These are phyloP conservation scores for Colletotrichum eremochloae DNA, from an alignment of 2,329 filamentous ascomycete species.

Conservation along the genomic window DNA sequence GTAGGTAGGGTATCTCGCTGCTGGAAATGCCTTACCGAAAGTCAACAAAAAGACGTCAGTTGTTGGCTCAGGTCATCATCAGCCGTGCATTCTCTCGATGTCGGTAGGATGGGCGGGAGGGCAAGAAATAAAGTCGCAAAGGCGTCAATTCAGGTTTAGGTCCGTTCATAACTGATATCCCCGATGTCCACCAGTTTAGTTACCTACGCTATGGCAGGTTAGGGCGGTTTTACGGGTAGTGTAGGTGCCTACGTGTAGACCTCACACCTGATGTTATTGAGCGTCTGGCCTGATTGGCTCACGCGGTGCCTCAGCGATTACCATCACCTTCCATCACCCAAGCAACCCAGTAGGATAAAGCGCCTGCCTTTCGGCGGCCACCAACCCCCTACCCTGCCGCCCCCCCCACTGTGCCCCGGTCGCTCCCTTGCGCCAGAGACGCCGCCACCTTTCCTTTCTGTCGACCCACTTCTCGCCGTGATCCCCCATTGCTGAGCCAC, in stretches of 20 bases:
- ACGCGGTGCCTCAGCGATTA: slow-evolving; percentile 26
- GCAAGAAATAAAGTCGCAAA: slow-evolving; percentile 26
- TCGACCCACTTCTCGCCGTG: slow-evolving; percentile 9
- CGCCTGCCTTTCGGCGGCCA: slow-evolving; percentile 18
- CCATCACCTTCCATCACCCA: slow-evolving; percentile 28
- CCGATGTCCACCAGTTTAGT: not conserved
- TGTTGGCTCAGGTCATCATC: not conserved
- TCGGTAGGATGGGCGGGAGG: slow-evolving; percentile 27
- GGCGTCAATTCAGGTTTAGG: slow-evolving; percentile 27
- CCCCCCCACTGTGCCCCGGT: not conserved
- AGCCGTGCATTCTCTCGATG: slow-evolving; percentile 8
- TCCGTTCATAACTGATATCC: slow-evolving; percentile 20
- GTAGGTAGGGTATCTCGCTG: not conserved
- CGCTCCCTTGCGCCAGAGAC: slow-evolving; percentile 17
- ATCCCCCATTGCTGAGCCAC: slow-evolving; percentile 30
- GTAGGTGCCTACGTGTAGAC: slow-evolving; percentile 17
- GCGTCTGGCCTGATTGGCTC: slow-evolving; percentile 37
- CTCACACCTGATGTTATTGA: slow-evolving; percentile 30
- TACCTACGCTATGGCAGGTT: slow-evolving; percentile 8
- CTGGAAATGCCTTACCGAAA: not conserved
- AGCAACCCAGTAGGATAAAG: slow-evolving; percentile 38
- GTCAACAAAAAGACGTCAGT: slow-evolving; percentile 11
- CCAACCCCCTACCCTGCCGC: slow-evolving; percentile 21
- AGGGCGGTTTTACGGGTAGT: no score
- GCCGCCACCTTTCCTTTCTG: slow-evolving; percentile 23